These are phyloP conservation scores for Boletellus deceptivus DNA, from an alignment of 1,284 basidiomycete species.

Conservation along the genomic window DNA sequence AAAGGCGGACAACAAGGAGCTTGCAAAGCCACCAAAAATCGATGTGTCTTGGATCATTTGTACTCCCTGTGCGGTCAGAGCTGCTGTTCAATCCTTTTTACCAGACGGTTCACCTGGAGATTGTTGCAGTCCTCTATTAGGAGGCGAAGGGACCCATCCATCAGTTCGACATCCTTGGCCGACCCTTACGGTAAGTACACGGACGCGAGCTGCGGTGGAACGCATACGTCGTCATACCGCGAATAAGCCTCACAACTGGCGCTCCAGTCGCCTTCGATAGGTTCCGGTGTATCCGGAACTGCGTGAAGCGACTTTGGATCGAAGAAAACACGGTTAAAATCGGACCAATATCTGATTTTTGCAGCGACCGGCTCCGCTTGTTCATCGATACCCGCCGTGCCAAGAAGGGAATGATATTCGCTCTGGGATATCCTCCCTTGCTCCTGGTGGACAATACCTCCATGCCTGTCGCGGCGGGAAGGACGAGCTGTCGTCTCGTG, in stretches of 20 bases:
- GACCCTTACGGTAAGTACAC: conserved; percentile 8
- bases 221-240: conserved; percentile 52
- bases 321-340: conserved; percentile 70
- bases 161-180: conserved; percentile 51
- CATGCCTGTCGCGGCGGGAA: conserved; percentile 44
- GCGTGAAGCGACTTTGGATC: conserved; percentile 62
- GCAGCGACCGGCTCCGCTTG: conserved; percentile 18
- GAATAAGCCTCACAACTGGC: conserved; percentile 50
- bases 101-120: conserved; percentile 52
- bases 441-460: conserved; percentile 46
- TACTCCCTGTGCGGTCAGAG: conserved; percentile 48
- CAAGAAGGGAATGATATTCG: conserved; percentile 52
- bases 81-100: conserved; percentile 2
- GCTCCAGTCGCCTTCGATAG: conserved; percentile 54
- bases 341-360: conserved; percentile 72
- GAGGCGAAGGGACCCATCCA: conserved; percentile 63
- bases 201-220: not conserved
- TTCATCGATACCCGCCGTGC: conserved; percentile 34
- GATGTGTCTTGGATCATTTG: conserved; percentile 63
- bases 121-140: conserved; percentile 74
- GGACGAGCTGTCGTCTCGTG: not conserved
- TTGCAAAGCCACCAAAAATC: conserved; percentile 62
- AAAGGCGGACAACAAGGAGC: conserved; percentile 54
- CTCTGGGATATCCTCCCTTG: conserved; percentile 54
- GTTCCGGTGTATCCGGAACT: conserved; percentile 54